A percentile compares a stretch with the other conserved stretches of the same genome.
phyloP scores from a whole-genome alignment of 2,329 filamentous ascomycete species.

The Cercospora citrullina region DNA sequence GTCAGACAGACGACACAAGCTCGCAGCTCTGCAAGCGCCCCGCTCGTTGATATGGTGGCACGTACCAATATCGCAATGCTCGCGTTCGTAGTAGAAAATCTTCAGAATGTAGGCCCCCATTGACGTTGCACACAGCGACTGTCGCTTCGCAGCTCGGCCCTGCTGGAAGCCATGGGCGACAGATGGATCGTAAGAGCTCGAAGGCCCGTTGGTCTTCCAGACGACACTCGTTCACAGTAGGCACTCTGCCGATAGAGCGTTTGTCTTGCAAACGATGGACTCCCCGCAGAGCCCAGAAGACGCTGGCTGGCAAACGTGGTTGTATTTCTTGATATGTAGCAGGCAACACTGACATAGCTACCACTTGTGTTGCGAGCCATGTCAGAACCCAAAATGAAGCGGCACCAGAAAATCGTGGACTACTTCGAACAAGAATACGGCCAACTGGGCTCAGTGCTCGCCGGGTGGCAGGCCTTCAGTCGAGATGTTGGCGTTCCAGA shows the following conservation, averaged over 20 bases:
- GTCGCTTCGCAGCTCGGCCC: background rate
- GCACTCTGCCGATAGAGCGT: background rate
- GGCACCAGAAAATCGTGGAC: conserved; percentile 5
- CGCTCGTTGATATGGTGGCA: background rate
- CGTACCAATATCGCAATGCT: background rate
- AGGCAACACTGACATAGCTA: background rate
- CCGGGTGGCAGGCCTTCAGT: conserved; percentile 26
- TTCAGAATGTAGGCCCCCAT: background rate
- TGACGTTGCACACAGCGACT: background rate
- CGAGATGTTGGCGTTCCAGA: conserved; percentile 20
- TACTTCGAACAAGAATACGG: conserved; percentile 17
- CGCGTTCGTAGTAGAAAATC: background rate
- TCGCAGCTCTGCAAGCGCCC: background rate
- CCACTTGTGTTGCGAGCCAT: background rate
- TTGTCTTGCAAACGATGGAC: background rate
- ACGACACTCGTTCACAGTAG: background rate
- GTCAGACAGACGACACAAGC: background rate
- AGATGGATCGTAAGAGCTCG: background rate
- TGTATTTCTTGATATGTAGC: background rate
- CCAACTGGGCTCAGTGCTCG: background rate
- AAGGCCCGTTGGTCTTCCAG: background rate
- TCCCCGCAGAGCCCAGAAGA: background rate
- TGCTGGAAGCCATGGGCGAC: background rate
- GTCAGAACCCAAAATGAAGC: background rate
- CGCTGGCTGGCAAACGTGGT: background rate